Evolutionary conservation across 495 filamentous ascomycete species (phyloP).

Genomic region (Chlorociboria aeruginascens): DNA sequence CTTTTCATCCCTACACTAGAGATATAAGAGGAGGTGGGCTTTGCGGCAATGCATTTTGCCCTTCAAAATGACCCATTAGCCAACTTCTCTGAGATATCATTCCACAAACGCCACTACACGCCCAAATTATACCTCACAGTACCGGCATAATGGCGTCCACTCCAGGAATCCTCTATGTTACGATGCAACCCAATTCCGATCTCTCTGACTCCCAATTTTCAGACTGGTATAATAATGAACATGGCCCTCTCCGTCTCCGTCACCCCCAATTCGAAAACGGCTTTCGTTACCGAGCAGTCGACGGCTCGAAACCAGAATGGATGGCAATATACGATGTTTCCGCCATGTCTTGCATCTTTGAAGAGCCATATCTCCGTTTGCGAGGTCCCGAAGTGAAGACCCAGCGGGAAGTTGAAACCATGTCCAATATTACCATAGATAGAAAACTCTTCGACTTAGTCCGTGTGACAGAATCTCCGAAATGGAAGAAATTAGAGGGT

Average conservation of each 20-base stretch:
- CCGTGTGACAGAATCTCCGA: conserved; percentile 34
- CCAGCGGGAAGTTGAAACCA: conserved; percentile 60
- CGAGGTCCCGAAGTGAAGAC: conserved; percentile 53
- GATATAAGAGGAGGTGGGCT: too few species aligned
- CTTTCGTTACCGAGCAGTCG: conserved; percentile 61
- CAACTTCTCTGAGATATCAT: too few species aligned
- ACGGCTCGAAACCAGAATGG: conserved; percentile 50
- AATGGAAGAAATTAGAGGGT: conserved; percentile 46
- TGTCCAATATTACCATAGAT: conserved; percentile 61
- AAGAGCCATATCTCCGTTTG: conserved; percentile 53
- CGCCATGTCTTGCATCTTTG: conserved; percentile 54
- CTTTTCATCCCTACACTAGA: too few species aligned
- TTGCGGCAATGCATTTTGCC: too few species aligned
- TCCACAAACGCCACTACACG: too few species aligned
- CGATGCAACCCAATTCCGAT: conserved; percentile 57
- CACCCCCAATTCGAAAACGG: conserved; percentile 64
- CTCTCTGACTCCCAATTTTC: conserved; percentile 62
- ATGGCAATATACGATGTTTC: conserved; percentile 73
- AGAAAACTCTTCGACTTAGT: conserved; percentile 57
- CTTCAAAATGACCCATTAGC: too few species aligned
- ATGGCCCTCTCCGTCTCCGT: conserved; percentile 65
- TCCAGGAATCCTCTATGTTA: conserved; percentile 63
- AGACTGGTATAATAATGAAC: conserved; percentile 87
- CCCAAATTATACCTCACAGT: not conserved
- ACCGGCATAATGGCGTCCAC: conserved; percentile 12